A percentile compares a stretch with the other conserved stretches of the same genome.
Conservation (phyloP, 2,329 filamentous ascomycete species). For the Colletotrichum australisinense region DNA sequence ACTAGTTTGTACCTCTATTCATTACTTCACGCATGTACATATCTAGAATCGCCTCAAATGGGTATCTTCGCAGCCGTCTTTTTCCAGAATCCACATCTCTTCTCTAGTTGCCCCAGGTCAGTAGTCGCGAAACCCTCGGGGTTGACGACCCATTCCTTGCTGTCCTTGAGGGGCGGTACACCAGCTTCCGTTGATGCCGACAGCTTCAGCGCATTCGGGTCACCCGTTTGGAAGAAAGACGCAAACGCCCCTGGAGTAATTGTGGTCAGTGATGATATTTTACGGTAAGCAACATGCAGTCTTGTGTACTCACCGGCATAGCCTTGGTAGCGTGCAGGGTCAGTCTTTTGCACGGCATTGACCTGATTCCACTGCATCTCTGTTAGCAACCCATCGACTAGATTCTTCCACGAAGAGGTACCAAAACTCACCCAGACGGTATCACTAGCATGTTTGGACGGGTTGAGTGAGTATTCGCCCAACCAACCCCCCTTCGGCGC, state of each 20-base stretch:
- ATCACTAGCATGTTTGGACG: constrained; percentile 70
- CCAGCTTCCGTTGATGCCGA: constrained; percentile 54
- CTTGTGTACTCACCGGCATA: constrained; percentile 47
- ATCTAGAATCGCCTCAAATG: constrained; percentile 46
- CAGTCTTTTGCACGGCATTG: constrained; percentile 61
- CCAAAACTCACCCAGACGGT: constrained; percentile 60
- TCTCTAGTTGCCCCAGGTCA: constrained; percentile 50
- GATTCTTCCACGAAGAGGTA: neutral
- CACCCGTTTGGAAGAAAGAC: constrained; percentile 68
- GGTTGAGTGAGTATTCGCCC: constrained; percentile 69
- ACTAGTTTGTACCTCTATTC: constrained; percentile 49
- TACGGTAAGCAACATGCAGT: neutral
- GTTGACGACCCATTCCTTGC: constrained; percentile 63
- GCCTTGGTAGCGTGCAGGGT: constrained; percentile 65
- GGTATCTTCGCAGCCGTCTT: constrained; percentile 57
- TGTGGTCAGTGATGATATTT: neutral
- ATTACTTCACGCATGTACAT: neutral
- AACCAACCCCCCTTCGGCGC: constrained; percentile 61
- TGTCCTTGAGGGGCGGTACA: constrained; percentile 55
- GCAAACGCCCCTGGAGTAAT: constrained; percentile 63
- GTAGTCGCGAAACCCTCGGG: constrained; percentile 56
- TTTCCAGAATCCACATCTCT: constrained; percentile 66
- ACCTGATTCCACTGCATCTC: constrained; percentile 64
- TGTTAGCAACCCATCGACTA: neutral
- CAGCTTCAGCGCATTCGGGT: constrained; percentile 68